phyloP scores from a whole-genome alignment of 1,139 yeast species.

The Protomyces lactucae-debilis region DNA sequence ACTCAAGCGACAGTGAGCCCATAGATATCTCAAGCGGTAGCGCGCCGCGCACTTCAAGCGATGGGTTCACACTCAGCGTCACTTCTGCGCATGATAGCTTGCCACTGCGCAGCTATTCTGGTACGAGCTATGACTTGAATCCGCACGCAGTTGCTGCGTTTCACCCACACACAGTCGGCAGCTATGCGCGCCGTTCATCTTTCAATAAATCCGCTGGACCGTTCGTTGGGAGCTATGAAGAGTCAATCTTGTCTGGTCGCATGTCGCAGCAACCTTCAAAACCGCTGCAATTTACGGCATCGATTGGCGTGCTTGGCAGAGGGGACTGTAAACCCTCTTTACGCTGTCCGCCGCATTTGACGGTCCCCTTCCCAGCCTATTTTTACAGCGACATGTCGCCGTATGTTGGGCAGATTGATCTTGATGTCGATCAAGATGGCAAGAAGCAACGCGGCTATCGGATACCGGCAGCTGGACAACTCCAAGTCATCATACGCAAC shows the following conservation, averaged over 20 bases:
- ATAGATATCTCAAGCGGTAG: conserved; percentile 12
- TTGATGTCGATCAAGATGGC: conserved; percentile 36
- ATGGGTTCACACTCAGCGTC: no score
- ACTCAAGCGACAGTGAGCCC: conserved; percentile 22
- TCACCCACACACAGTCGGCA: conserved; percentile 1
- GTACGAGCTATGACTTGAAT: background rate
- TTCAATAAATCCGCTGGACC: conserved; percentile 9
- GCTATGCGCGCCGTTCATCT: conserved; percentile 9
- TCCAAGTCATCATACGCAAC: conserved; percentile 45
- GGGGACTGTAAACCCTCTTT: conserved; percentile 32
- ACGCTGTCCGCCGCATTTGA: conserved; percentile 37
- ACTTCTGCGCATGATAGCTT: background rate
- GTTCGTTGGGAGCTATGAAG: conserved; percentile 41
- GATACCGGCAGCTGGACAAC: conserved; percentile 43
- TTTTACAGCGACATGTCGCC: conserved; percentile 43
- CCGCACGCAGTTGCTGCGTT: background rate
- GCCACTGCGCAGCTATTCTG: background rate
- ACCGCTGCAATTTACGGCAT: conserved; percentile 38
- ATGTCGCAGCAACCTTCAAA: conserved; percentile 39
- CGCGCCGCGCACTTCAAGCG: conserved; percentile 1
- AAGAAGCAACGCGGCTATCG: conserved; percentile 40
- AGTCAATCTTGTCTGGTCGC: conserved; percentile 39
- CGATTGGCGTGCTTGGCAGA: conserved; percentile 38
- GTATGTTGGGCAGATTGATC: conserved; percentile 43
- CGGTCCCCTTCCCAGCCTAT: conserved; percentile 40